A percentile compares a stretch with the other conserved stretches of the same genome.
These are phyloP conservation scores for Nitzschia sp. DNA, from an alignment of 108 stramenopile species.

Conservation along the genomic window DNA sequence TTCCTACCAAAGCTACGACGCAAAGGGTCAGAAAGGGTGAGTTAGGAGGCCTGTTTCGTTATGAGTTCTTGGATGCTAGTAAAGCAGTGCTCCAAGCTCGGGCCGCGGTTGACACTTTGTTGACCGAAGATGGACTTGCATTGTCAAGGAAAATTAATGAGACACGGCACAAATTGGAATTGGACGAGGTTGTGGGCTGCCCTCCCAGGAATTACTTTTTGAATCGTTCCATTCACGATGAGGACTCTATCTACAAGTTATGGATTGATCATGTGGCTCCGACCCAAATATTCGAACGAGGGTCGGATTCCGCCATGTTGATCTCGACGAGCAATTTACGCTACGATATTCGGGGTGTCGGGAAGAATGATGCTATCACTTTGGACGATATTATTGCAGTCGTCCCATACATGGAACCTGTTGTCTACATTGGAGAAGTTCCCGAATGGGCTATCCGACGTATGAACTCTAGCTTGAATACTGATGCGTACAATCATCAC, in stretches of 20 bases:
- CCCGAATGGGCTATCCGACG: constrained; percentile 33
- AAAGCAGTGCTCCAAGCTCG: constrained; percentile 27
- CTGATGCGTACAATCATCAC: constrained; percentile 14
- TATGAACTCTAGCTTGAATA: constrained; percentile 29
- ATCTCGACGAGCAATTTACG: constrained; percentile 40
- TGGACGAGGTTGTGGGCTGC: constrained; percentile 62
- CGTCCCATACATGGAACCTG: constrained; percentile 59
- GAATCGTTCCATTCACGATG: constrained; percentile 19
- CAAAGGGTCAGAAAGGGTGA: constrained; percentile 14
- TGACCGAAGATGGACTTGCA: constrained; percentile 46
- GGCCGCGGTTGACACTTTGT: constrained; percentile 27
- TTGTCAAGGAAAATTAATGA: constrained; percentile 49
- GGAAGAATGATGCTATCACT: constrained; percentile 40
- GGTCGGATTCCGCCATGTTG: constrained; percentile 23
- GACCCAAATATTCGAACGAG: constrained; percentile 27
- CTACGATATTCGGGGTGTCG: constrained; percentile 46
- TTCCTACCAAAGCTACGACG: constrained; percentile 34
- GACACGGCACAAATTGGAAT: constrained; percentile 48
- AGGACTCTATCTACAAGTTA: constrained; percentile 44
- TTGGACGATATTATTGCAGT: constrained; percentile 63
- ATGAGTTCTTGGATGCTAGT: constrained; percentile 61
- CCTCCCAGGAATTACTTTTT: constrained; percentile 41
- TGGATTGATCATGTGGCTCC: constrained; percentile 46
- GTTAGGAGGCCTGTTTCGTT: constrained; percentile 33
- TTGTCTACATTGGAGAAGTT: constrained; percentile 39